A percentile compares a stretch with the other conserved stretches of the same genome.
These are phyloP conservation scores for Xylaria longipes DNA, from an alignment of 495 filamentous ascomycete genomes.

Conservation along the genomic window DNA sequence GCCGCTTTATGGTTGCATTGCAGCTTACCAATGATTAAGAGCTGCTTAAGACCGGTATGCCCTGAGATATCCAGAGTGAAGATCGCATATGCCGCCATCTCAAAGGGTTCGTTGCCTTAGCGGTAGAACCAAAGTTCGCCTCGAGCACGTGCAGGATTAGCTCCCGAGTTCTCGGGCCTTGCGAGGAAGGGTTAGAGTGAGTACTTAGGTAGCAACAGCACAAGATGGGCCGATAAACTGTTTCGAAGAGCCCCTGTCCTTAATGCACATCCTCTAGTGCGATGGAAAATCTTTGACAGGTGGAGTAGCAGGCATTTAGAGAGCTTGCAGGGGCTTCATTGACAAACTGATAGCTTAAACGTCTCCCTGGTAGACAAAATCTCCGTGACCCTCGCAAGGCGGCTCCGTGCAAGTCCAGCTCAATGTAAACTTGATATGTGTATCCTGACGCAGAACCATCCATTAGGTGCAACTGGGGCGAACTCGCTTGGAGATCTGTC, in stretches of 20 bases:
- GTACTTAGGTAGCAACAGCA: slow-evolving; percentile 10
- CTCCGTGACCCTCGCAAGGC: slow-evolving; percentile 1
- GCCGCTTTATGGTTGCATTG: slow-evolving; percentile 13
- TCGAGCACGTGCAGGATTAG: slow-evolving; percentile 8
- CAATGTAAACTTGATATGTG: background rate
- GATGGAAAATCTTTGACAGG: slow-evolving; percentile 18
- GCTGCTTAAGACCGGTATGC: background rate
- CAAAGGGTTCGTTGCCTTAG: background rate
- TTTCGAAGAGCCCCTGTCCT: slow-evolving; percentile 22
- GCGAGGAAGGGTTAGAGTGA: background rate
- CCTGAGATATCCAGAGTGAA: background rate
- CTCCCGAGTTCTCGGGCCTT: slow-evolving; percentile 21
- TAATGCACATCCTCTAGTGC: slow-evolving; percentile 25
- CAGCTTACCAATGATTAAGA: background rate
- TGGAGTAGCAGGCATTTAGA: slow-evolving; percentile 28
- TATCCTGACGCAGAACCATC: slow-evolving; percentile 3
- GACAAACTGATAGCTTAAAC: background rate
- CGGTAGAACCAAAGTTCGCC: background rate
- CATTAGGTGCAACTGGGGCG: background rate
- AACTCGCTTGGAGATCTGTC: background rate
- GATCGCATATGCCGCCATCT: background rate
- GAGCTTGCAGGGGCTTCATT: slow-evolving; percentile 23
- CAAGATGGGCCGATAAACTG: slow-evolving; percentile 28
- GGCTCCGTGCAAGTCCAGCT: background rate
- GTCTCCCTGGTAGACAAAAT: slow-evolving; percentile 12